Evolutionary conservation across 495 filamentous ascomycete species (phyloP), one percentile per base, ranked within the genome.

Genomic region (Tuber aestivum): DNA sequence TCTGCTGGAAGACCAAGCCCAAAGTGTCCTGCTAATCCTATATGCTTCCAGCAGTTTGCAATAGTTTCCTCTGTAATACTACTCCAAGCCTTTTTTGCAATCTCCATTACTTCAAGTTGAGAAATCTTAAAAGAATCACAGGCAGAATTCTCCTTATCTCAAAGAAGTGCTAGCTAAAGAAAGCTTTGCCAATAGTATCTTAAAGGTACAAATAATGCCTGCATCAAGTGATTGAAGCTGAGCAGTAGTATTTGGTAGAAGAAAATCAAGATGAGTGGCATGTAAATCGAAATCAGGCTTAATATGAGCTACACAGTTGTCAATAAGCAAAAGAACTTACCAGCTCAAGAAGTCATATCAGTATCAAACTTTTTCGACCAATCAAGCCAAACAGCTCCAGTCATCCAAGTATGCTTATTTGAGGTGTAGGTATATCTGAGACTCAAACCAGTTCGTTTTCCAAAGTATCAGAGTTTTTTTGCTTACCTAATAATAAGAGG

Each of bases 361-460:
- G 38, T 73, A 78, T 84, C 70, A 77, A 85, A 84, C 75, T 61
- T 79, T 0, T 72, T 27, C 48, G 84, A 44, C 77, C 79, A 84
- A 72, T 84, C 80, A 50, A 79, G 70, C 48, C 78, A 78, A 37
- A 85, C 80, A 3, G 41, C 38, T n/a, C 71, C 50, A 27, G 74
- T 83, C 77, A 85, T 83, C 75, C 80, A 84, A 18, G 82, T 80
- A 40, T 81, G 79, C 44, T 80, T 80, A 75, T 83, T 84, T 45
- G 20, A 72, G 6, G 74, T 50, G 74, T 79, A 84, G 20, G 70
- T 50, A 32, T 56, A 76, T 5, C 76, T 76, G 12, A 83, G 71
- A 56, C 74, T 81, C 42, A 75, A 70, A 69, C 82, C 75, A 69
- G 80, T 72, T 21, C 80, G 72, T 6, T 74, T 68, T 9, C 44